Percentiles rank a stretch among this genome's conserved stretches.
phyloP scores from a whole-genome alignment of 202 grass and related monocot species.

The Brachypodium distachyon region DNA sequence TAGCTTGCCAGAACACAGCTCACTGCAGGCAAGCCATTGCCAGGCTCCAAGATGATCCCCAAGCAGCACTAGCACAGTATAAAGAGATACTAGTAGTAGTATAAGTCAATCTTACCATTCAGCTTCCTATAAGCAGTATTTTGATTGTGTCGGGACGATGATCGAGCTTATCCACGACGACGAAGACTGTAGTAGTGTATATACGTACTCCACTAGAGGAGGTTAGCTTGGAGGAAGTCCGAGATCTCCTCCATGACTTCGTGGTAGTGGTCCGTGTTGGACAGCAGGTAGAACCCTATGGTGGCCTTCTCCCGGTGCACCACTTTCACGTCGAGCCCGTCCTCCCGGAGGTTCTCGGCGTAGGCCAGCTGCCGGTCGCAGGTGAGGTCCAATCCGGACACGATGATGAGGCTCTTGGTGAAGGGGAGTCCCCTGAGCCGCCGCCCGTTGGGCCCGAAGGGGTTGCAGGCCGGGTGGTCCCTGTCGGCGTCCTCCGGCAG shows the following conservation, averaged over 20 bases:
- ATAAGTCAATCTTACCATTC: constrained; percentile 49
- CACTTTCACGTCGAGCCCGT: constrained; percentile 66
- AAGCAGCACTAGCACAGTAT: constrained; percentile 4
- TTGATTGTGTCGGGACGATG: constrained; percentile 5
- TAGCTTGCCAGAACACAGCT: background rate
- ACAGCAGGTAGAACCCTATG: constrained; percentile 78
- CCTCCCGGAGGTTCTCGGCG: constrained; percentile 57
- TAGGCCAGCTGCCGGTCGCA: constrained; percentile 83
- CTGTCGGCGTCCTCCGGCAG: constrained; percentile 76
- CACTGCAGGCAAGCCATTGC: constrained; percentile 3
- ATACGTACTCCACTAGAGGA: constrained; percentile 59
- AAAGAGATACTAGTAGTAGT: constrained; percentile 13
- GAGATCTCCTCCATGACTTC: constrained; percentile 98
- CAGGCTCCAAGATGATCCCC: constrained; percentile 19
- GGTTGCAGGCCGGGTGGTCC: constrained; percentile 91
- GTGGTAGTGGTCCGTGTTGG: constrained; percentile 91
- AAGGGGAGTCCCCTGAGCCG: constrained; percentile 46
- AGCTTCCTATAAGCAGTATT: constrained; percentile 32
- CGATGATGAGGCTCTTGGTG: constrained; percentile 95
- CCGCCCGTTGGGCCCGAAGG: constrained; percentile 69
- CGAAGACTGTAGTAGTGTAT: background rate
- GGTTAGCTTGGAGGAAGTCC: constrained; percentile 69
- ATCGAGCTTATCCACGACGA: constrained; percentile 21
- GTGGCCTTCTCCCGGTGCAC: constrained; percentile 86
- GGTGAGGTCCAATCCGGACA: constrained; percentile 85